These are phyloP conservation scores for Oryza nivara DNA, from an alignment of 176 grass and related monocot species.

Conservation along the genomic window DNA sequence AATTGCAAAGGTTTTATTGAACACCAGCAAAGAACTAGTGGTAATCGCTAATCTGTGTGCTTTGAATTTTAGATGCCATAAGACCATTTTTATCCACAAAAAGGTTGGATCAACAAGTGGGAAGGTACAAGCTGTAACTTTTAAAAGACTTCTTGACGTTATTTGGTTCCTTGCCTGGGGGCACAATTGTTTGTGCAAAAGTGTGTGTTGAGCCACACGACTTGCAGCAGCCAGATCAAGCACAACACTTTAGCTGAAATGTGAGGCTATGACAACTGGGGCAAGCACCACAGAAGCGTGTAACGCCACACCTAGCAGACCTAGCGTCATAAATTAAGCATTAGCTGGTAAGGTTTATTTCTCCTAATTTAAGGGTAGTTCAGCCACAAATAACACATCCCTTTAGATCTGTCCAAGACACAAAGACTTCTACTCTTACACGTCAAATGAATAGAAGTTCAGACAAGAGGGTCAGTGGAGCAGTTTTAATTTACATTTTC, in stretches of 20 bases:
- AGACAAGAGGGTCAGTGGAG: not conserved
- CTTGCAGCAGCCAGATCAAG: not conserved
- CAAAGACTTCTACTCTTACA: not conserved
- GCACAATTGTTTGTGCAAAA: not conserved
- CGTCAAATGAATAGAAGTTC: not conserved
- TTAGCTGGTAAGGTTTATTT: slow-evolving; percentile 6
- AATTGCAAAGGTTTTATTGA: not conserved
- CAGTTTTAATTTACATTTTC: slow-evolving; percentile 70
- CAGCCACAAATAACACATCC: not conserved
- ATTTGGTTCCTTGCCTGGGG: not conserved
- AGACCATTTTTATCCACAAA: not conserved
- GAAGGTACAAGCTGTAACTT: not conserved
- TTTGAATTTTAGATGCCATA: not conserved
- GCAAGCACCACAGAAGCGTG: not conserved
- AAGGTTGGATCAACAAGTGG: not conserved
- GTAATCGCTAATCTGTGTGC: not conserved
- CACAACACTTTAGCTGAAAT: not conserved
- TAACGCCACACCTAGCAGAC: not conserved
- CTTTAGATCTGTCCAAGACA: slow-evolving; percentile 27
- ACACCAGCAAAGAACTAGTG: not conserved
- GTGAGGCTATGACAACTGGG: not conserved
- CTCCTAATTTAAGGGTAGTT: not conserved
- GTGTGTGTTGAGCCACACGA: not conserved
- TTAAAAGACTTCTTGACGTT: not conserved
- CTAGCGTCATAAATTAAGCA: not conserved